Percentiles rank a stretch among this genome's conserved stretches.
Conservation (phyloP, 2,329 filamentous ascomycete species). For the Pseudovirgaria hyperparasitica region DNA sequence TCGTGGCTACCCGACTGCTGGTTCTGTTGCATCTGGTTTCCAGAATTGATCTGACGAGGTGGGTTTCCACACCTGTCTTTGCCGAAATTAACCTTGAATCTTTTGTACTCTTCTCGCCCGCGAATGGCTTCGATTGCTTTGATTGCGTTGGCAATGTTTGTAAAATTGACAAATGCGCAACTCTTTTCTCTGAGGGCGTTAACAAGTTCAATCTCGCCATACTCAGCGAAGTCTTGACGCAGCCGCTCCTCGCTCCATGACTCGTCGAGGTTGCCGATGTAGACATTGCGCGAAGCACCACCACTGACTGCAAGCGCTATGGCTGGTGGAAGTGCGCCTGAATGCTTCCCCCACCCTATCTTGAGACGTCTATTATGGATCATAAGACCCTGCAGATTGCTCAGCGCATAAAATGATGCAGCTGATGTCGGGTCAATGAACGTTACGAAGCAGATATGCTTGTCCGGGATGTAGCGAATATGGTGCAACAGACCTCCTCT, state of each 20-base stretch:
- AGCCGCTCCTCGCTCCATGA: conserved; percentile 94
- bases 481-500: conserved; percentile 91
- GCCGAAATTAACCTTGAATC: conserved; percentile 99
- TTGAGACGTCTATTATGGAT: conserved; percentile 97
- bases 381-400: conserved; percentile 96
- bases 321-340: conserved; percentile 84
- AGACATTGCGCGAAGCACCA: conserved; percentile 95
- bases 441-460: conserved; percentile 99
- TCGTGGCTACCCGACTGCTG: conserved; percentile 53
- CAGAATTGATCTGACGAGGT: conserved; percentile 65
- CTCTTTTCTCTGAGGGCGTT: conserved; percentile 97
- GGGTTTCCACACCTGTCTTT: conserved; percentile 97
- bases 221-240: conserved; percentile 93
- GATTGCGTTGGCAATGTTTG: conserved; percentile 98
- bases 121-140: conserved; percentile 96
- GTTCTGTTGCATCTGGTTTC: conserved; percentile 42
- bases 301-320: conserved; percentile 94
- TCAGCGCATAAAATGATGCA: conserved; percentile 93
- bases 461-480: conserved; percentile 97
- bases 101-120: conserved; percentile 88
- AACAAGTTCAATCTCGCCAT: conserved; percentile 93
- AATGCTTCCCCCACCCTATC: conserved; percentile 99
- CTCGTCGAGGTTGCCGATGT: conserved; percentile 94
- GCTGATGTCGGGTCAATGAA: conserved; percentile 98
- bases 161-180: conserved; percentile 99